Conservation (phyloP, 2,329 filamentous ascomycete genomes). For the Cordyceps tenuipes region DNA sequence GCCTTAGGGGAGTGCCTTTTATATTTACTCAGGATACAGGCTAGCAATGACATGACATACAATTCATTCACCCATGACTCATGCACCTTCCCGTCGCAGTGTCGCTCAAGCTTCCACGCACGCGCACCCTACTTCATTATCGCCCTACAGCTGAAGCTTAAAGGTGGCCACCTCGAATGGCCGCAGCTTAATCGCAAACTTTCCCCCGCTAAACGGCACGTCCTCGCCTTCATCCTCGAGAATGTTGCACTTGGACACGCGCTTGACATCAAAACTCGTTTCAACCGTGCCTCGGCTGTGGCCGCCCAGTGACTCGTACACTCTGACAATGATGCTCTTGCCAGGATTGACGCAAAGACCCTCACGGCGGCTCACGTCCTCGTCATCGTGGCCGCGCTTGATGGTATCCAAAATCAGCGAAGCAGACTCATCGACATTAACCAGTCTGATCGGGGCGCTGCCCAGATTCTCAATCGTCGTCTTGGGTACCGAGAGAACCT, state of each 20-base stretch:
- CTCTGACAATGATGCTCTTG: constrained; percentile 69
- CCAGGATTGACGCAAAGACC: constrained; percentile 59
- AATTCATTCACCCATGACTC: background rate
- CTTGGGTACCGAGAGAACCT: constrained; percentile 23
- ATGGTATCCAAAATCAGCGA: constrained; percentile 78
- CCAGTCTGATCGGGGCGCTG: constrained; percentile 53
- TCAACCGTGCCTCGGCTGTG: constrained; percentile 62
- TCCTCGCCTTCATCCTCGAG: constrained; percentile 79
- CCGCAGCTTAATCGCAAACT: constrained; percentile 57
- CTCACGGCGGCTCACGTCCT: constrained; percentile 56
- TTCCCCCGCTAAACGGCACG: constrained; percentile 39
- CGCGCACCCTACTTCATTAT: constrained; percentile 19
- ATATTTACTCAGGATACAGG: constrained; percentile 7
- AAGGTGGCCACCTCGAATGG: constrained; percentile 84
- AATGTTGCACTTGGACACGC: constrained; percentile 74
- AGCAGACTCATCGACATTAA: constrained; percentile 41
- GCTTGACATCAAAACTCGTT: constrained; percentile 62
- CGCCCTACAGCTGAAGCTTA: constrained; percentile 47
- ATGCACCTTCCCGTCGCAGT: background rate
- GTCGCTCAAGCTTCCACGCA: constrained; percentile 15
- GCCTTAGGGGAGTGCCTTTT: background rate
- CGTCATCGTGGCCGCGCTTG: constrained; percentile 87
- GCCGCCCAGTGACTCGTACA: constrained; percentile 86
- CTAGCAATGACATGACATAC: constrained; percentile 1
- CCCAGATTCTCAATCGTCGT: constrained; percentile 21